Conservation (phyloP, 306 rosid species). For the Lupinus albus region DNA sequence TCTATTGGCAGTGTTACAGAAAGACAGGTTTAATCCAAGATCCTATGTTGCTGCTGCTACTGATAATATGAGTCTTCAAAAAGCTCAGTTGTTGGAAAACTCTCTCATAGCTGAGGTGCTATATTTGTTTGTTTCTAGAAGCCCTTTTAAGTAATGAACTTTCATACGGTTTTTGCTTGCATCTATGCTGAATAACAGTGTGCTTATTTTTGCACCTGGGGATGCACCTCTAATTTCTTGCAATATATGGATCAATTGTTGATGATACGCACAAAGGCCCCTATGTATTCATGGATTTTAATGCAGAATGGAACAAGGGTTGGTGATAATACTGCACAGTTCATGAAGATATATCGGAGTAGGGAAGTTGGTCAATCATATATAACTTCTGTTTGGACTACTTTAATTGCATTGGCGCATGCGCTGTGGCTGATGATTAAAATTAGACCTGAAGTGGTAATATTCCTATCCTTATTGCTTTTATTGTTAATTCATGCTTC, state of each 20-base stretch:
- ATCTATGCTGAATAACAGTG: background rate
- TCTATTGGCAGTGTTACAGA: constrained; percentile 69
- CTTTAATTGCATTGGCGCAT: constrained; percentile 66
- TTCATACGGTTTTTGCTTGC: background rate
- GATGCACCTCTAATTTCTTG: constrained; percentile 22
- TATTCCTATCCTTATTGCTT: constrained; percentile 17
- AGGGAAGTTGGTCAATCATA: constrained; percentile 97
- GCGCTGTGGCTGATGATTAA: constrained; percentile 81
- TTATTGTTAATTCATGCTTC: constrained; percentile 19
- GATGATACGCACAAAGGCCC: too few relatives aligned
- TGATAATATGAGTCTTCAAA: constrained; percentile 89
- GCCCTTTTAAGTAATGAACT: background rate
- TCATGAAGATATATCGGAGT: constrained; percentile 87
- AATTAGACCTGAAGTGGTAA: constrained; percentile 95
- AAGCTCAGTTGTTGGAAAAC: constrained; percentile 70
- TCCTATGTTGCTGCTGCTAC: constrained; percentile 83
- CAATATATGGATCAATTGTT: constrained; percentile 16
- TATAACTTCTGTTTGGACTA: constrained; percentile 86
- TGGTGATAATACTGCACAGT: constrained; percentile 52
- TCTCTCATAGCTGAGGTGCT: constrained; percentile 51
- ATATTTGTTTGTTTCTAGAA: constrained; percentile 24
- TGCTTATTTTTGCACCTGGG: background rate
- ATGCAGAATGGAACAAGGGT: constrained; percentile 55
- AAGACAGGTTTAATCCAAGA: constrained; percentile 68
- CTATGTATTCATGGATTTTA: too few relatives aligned